phyloP scores from a whole-genome alignment of 2,329 filamentous ascomycete species.

The Metarhizium brunneum region DNA sequence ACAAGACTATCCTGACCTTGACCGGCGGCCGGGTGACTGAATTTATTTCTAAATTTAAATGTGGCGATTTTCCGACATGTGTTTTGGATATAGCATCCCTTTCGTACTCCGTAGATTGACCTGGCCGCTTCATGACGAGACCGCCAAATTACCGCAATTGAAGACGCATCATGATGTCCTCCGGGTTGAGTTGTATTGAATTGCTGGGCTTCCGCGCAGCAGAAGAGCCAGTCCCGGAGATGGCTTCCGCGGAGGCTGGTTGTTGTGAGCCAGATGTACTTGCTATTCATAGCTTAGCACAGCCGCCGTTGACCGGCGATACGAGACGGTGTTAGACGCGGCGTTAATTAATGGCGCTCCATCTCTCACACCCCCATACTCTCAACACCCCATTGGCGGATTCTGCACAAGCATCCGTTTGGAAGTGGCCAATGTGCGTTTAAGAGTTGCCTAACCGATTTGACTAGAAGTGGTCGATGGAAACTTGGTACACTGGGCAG shows the following conservation, averaged over 20 bases:
- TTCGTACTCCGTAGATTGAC: neutral
- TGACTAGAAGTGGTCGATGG: neutral
- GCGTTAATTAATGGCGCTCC: conserved; percentile 16
- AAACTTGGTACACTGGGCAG: neutral
- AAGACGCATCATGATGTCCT: neutral
- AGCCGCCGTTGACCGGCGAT: conserved; percentile 19
- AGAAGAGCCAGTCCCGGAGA: neutral
- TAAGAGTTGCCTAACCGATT: neutral
- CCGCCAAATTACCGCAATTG: neutral
- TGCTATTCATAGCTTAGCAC: conserved; percentile 9
- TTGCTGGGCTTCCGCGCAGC: neutral
- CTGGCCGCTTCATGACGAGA: neutral
- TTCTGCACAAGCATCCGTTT: neutral
- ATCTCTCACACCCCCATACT: neutral
- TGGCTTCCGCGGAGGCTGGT: neutral
- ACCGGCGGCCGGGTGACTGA: too few relatives aligned
- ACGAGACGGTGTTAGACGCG: conserved; percentile 23
- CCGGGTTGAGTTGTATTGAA: neutral
- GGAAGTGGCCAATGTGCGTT: neutral
- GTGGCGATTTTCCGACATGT: neutral
- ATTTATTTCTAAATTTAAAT: neutral
- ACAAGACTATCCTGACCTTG: too few relatives aligned
- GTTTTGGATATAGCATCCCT: neutral
- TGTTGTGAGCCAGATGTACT: neutral
- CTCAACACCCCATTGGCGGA: neutral